phyloP scores from a whole-genome alignment of 2,329 filamentous ascomycete genomes.

The Monilinia laxa region DNA sequence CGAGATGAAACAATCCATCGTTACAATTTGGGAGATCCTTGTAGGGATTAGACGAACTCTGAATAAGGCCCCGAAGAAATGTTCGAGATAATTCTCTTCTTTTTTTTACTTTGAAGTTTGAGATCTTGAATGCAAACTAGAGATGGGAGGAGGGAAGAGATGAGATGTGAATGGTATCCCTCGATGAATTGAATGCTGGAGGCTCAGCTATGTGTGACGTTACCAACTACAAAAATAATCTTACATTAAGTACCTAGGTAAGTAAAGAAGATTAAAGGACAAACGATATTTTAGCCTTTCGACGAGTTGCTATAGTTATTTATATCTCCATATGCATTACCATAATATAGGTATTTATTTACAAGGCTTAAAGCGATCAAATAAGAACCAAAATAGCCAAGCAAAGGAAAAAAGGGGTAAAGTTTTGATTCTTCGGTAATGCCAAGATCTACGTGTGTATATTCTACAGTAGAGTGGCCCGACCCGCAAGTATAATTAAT shows the following conservation, averaged over 20 bases:
- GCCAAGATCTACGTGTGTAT: neutral
- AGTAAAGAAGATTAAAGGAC: too few species aligned
- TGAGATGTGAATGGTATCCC: too few species aligned
- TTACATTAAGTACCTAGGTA: too few species aligned
- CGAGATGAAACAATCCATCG: constrained; percentile 10
- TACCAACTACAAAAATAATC: too few species aligned
- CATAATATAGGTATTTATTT: neutral
- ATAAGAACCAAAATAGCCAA: neutral
- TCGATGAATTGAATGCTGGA: too few species aligned
- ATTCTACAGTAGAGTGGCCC: constrained; percentile 11
- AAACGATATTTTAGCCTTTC: too few species aligned
- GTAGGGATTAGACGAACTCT: neutral
- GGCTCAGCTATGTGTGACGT: too few species aligned
- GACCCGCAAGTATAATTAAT: neutral
- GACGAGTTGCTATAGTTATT: neutral
- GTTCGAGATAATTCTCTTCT: too few species aligned
- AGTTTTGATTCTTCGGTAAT: neutral
- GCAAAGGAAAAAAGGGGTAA: neutral
- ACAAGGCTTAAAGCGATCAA: neutral
- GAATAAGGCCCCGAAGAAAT: too few species aligned
- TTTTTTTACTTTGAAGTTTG: too few species aligned
- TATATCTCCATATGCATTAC: neutral
- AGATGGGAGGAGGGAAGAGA: too few species aligned
- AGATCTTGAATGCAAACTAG: too few species aligned
- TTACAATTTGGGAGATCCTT: neutral